phyloP scores from a whole-genome alignment of 2,329 filamentous ascomycete species.

The Cercospora brassicicola region DNA sequence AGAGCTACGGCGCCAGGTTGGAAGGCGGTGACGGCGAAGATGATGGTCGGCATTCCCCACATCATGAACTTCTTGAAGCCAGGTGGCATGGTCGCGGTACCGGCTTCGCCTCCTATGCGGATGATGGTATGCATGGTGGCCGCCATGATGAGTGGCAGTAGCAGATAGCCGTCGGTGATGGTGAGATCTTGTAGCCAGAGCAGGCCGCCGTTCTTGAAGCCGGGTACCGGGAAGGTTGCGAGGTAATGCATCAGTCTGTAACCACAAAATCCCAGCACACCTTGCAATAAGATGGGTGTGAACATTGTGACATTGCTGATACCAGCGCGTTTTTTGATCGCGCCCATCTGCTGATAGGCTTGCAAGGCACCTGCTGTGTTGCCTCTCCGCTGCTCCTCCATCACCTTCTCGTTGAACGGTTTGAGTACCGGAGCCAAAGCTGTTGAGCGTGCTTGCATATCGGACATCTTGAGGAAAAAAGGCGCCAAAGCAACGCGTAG shows the following conservation, averaged over 20 bases:
- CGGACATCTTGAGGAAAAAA: constrained; percentile 62
- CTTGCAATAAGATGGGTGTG: constrained; percentile 58
- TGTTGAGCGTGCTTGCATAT: constrained; percentile 63
- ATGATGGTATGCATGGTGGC: constrained; percentile 34
- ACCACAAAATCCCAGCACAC: constrained; percentile 75
- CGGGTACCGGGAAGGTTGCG: constrained; percentile 75
- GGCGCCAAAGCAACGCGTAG: constrained; percentile 67
- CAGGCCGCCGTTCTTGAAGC: constrained; percentile 67
- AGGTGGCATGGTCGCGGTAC: constrained; percentile 36
- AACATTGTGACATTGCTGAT: constrained; percentile 55
- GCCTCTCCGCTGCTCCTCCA: constrained; percentile 43
- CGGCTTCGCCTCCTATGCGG: constrained; percentile 54
- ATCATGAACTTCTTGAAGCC: constrained; percentile 42
- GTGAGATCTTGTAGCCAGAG: constrained; percentile 81
- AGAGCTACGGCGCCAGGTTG: constrained; percentile 61
- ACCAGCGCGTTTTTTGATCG: constrained; percentile 57
- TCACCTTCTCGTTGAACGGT: constrained; percentile 59
- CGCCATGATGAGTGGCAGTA: constrained; percentile 61
- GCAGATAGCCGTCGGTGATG: constrained; percentile 70
- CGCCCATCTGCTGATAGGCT: constrained; percentile 50
- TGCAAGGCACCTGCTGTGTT: constrained; percentile 53
- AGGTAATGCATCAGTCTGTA: constrained; percentile 77
- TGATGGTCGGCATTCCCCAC: constrained; percentile 55
- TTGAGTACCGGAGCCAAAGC: constrained; percentile 59
- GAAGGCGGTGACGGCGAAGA: constrained; percentile 55